Evolutionary conservation across 1,284 basidiomycete genomes (phyloP).

Genomic region (Apiotrichum montevideense): DNA sequence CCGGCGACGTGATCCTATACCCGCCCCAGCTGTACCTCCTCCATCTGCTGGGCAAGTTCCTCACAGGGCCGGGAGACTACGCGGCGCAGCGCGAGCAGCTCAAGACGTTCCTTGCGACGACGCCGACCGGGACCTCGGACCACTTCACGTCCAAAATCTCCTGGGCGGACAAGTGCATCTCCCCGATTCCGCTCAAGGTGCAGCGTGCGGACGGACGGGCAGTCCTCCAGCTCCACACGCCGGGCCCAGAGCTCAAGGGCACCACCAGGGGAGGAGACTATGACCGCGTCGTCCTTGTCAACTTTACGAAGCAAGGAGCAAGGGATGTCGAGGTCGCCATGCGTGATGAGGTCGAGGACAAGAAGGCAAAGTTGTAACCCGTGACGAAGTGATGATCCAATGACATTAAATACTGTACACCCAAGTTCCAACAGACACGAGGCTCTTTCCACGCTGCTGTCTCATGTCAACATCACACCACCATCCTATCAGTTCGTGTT

Average conservation of each 20-base stretch:
- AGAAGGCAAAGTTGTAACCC: slow-evolving; percentile 3
- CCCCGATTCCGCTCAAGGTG: background rate
- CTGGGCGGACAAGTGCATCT: slow-evolving; percentile 16
- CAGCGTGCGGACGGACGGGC: slow-evolving; percentile 2
- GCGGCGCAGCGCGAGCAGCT: slow-evolving; percentile 5
- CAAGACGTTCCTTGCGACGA: slow-evolving; percentile 1
- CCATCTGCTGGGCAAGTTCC: slow-evolving; percentile 8
- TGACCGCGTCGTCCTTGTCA: slow-evolving; percentile 15
- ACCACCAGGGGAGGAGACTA: slow-evolving; percentile 7
- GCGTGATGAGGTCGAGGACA: background rate
- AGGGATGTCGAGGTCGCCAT: slow-evolving; percentile 3
- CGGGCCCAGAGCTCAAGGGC: slow-evolving; percentile 13
- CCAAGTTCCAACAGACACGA: background rate
- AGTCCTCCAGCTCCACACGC: slow-evolving; percentile 7
- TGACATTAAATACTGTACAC: background rate
- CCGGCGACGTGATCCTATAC: slow-evolving; percentile 12
- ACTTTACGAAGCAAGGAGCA: slow-evolving; percentile 4
- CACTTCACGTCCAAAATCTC: slow-evolving; percentile 6
- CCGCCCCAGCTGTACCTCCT: slow-evolving; percentile 16
- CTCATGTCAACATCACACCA: too few species aligned
- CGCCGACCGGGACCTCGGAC: slow-evolving; percentile 4
- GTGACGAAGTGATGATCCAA: background rate
- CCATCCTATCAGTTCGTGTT: too few species aligned
- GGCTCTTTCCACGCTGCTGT: too few species aligned
- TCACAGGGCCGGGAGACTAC: slow-evolving; percentile 7